These are phyloP conservation scores for Davidsoniella neocaledoniae DNA, from an alignment of 2,329 filamentous ascomycete genomes.

Conservation along the genomic window DNA sequence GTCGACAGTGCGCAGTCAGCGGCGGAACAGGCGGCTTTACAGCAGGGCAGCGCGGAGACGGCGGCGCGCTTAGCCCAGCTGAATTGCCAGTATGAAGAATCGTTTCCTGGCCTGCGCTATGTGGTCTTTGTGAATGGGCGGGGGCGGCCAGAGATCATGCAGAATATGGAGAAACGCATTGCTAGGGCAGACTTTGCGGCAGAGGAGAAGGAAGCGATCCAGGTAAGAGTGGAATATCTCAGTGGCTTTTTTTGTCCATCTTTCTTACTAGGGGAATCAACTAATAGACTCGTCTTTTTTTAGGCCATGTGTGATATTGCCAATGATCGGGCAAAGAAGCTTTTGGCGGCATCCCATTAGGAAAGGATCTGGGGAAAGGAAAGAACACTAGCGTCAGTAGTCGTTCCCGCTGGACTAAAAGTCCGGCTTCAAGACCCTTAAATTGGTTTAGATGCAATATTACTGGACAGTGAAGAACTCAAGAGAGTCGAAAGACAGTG, in stretches of 20 bases:
- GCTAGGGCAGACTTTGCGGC: constrained; percentile 43
- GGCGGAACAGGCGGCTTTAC: constrained; percentile 67
- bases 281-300: constrained; percentile 13
- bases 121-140: constrained; percentile 86
- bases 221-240: constrained; percentile 33
- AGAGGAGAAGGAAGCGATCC: constrained; percentile 58
- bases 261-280: constrained; percentile 1
- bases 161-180: constrained; percentile 64
- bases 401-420: no score
- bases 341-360: constrained; percentile 18
- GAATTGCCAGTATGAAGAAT: constrained; percentile 65
- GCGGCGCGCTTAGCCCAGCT: constrained; percentile 38
- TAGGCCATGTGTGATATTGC: constrained; percentile 90
- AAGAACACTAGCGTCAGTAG: background rate
- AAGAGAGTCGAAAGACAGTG: no score
- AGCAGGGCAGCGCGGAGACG: constrained; percentile 39
- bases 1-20: constrained; percentile 66
- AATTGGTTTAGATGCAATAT: no score
- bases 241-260: background rate
- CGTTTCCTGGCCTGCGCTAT: constrained; percentile 69
- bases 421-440: background rate
- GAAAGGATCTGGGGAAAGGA: background rate
- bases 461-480: no score
- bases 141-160: constrained; percentile 55
- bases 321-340: constrained; percentile 55